Percentiles rank a stretch among this genome's conserved stretches.
These are phyloP conservation scores for Mrakia gelida DNA, from an alignment of 768 basidiomycete species.

Conservation along the genomic window DNA sequence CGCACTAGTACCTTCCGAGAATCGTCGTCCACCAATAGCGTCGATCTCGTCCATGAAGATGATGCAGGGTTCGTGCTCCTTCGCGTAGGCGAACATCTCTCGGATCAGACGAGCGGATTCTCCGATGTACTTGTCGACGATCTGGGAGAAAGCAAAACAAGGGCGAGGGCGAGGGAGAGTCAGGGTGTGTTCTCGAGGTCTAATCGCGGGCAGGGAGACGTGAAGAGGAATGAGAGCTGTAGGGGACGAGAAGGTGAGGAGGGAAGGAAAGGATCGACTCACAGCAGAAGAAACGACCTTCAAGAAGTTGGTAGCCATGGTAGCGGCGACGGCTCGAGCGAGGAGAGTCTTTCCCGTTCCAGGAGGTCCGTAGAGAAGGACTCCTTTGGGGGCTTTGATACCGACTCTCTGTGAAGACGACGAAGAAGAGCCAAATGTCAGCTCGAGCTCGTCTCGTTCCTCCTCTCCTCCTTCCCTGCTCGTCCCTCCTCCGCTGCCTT, in stretches of 20 bases:
- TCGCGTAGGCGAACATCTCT: slow-evolving; percentile 98
- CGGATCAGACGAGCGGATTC: slow-evolving; percentile 92
- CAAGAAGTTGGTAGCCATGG: slow-evolving; percentile 89
- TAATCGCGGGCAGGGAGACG: background rate
- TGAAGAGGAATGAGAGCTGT: background rate
- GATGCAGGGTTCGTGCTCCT: slow-evolving; percentile 95
- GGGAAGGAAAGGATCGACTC: slow-evolving; percentile 50
- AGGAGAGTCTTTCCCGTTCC: slow-evolving; percentile 95
- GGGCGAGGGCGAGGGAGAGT: background rate
- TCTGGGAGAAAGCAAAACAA: slow-evolving; percentile 33
- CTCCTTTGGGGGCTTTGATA: slow-evolving; percentile 93
- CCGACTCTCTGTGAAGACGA: slow-evolving; percentile 63
- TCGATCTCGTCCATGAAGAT: slow-evolving; percentile 90
- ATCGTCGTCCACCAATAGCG: slow-evolving; percentile 86
- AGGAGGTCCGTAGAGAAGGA: slow-evolving; percentile 91
- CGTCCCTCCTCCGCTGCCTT: background rate
- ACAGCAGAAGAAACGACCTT: slow-evolving; percentile 98
- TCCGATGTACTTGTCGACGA: slow-evolving; percentile 76
- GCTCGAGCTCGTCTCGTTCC: background rate
- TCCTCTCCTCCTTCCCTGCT: background rate
- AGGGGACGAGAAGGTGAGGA: background rate
- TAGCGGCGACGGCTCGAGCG: slow-evolving; percentile 92
- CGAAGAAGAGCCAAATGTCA: background rate
- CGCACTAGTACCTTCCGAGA: slow-evolving; percentile 93
- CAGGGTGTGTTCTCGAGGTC: background rate